A percentile compares a stretch with the other conserved stretches of the same genome.
Evolutionary conservation across 192 early-diverging fungal genomes (phyloP).

Genomic region (Chytriomyces sp.): DNA sequence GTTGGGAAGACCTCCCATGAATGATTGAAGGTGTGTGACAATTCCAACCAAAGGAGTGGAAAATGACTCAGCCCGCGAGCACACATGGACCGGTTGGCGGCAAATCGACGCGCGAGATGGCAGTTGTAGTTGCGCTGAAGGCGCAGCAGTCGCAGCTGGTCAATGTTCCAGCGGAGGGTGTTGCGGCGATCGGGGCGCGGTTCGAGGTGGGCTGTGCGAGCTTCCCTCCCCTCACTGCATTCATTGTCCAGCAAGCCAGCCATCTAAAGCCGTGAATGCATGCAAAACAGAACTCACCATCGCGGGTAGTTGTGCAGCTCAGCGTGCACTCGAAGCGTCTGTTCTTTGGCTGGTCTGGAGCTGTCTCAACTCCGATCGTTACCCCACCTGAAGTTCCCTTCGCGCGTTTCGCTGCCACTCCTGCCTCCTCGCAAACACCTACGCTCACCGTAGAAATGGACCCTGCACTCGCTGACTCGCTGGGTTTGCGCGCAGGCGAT

Average conservation of each 20-base stretch:
- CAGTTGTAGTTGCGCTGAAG: neutral
- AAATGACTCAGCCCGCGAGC: too few relatives aligned
- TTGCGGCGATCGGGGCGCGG: neutral
- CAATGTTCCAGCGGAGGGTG: neutral
- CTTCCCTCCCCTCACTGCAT: neutral
- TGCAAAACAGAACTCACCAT: neutral
- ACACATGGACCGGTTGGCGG: too few relatives aligned
- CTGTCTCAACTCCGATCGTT: neutral
- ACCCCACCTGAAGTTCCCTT: too few relatives aligned
- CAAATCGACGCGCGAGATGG: too few relatives aligned
- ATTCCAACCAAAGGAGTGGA: too few relatives aligned
- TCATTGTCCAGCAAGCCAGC: neutral
- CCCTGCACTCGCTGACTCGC: neutral
- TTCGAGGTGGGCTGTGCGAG: neutral
- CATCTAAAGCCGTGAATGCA: neutral
- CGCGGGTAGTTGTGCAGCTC: neutral
- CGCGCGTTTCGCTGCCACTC: too few relatives aligned
- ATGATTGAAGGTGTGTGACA: too few relatives aligned
- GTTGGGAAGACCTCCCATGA: too few relatives aligned
- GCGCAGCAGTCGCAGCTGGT: constrained; percentile 15
- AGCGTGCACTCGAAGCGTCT: neutral
- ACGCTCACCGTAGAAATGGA: constrained; percentile 4
- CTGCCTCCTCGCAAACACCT: too few relatives aligned
- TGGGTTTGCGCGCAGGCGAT: constrained; percentile 4
- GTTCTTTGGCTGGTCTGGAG: neutral